Evolutionary conservation across 2,329 filamentous ascomycete genomes (phyloP).

Genomic region (Tolypocladium album): DNA sequence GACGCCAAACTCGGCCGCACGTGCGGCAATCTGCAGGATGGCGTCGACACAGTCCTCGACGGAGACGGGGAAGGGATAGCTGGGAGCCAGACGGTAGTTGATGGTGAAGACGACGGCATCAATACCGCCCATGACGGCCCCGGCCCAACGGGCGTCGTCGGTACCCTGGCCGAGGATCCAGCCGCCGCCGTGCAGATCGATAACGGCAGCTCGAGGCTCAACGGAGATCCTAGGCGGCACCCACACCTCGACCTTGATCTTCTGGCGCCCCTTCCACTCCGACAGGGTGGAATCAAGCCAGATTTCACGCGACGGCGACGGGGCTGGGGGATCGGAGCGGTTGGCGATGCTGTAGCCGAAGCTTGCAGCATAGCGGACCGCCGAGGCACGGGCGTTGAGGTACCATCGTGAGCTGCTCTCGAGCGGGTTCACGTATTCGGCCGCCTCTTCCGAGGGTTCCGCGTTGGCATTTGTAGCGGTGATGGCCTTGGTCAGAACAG

Average conservation of each 20-base stretch:
- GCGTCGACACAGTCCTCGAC: slow-evolving; percentile 57
- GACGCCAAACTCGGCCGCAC: slow-evolving; percentile 46
- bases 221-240: slow-evolving; percentile 21
- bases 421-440: slow-evolving; percentile 32
- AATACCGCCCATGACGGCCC: slow-evolving; percentile 37
- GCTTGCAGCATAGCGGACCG: slow-evolving; percentile 32
- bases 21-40: slow-evolving; percentile 46
- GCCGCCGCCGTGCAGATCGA: slow-evolving; percentile 60
- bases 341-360: slow-evolving; percentile 32
- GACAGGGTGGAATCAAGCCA: slow-evolving; percentile 33
- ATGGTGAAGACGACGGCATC: slow-evolving; percentile 52
- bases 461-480: slow-evolving; percentile 15
- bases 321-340: slow-evolving; percentile 27
- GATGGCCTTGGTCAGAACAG: slow-evolving; percentile 8
- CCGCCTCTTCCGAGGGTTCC: slow-evolving; percentile 19
- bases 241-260: slow-evolving; percentile 38
- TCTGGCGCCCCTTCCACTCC: slow-evolving; percentile 20
- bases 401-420: slow-evolving; percentile 32
- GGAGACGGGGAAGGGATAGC: slow-evolving; percentile 51
- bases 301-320: slow-evolving; percentile 24
- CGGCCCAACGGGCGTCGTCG: slow-evolving; percentile 52
- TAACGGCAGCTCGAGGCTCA: slow-evolving; percentile 38
- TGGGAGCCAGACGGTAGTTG: slow-evolving; percentile 58
- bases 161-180: slow-evolving; percentile 53
- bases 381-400: slow-evolving; percentile 28